Conservation (phyloP, 108 stramenopile genomes). For the Cyclostephanos invisitatus region DNA sequence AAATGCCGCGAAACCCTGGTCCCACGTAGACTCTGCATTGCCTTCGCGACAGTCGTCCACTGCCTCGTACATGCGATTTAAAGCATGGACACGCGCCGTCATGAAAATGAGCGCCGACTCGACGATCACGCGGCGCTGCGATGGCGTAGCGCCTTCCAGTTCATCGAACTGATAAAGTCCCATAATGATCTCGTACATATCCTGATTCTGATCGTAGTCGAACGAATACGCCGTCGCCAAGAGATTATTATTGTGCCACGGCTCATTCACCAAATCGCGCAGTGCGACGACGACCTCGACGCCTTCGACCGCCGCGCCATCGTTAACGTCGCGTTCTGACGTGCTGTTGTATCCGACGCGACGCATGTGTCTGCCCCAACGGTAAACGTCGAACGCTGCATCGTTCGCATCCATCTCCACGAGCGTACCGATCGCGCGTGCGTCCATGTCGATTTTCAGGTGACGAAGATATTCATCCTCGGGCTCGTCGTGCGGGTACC, state of each 20-base stretch:
- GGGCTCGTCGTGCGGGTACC: not conserved
- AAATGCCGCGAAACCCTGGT: conserved; percentile 64
- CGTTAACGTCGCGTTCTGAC: not conserved
- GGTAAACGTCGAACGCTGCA: conserved; percentile 68
- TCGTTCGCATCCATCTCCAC: conserved; percentile 69
- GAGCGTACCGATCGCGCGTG: conserved; percentile 62
- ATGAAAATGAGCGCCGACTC: conserved; percentile 49
- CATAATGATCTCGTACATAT: conserved; percentile 17
- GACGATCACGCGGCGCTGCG: conserved; percentile 51
- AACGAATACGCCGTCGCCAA: not conserved
- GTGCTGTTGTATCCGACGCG: not conserved
- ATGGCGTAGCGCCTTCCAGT: conserved; percentile 33
- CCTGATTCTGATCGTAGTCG: not conserved
- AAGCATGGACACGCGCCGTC: conserved; percentile 65
- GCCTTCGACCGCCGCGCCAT: not conserved
- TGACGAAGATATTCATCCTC: not conserved
- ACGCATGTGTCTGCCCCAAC: conserved; percentile 22
- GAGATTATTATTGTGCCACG: not conserved
- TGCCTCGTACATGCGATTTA: conserved; percentile 67
- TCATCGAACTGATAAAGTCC: conserved; percentile 1
- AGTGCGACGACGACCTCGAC: conserved; percentile 1
- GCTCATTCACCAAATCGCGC: not conserved
- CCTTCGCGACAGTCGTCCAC: conserved; percentile 50
- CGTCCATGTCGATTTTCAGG: conserved; percentile 66
- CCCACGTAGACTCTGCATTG: conserved; percentile 52